Conservation (phyloP, 331 rosid species). For the Rhamnella rubrinervis region DNA sequence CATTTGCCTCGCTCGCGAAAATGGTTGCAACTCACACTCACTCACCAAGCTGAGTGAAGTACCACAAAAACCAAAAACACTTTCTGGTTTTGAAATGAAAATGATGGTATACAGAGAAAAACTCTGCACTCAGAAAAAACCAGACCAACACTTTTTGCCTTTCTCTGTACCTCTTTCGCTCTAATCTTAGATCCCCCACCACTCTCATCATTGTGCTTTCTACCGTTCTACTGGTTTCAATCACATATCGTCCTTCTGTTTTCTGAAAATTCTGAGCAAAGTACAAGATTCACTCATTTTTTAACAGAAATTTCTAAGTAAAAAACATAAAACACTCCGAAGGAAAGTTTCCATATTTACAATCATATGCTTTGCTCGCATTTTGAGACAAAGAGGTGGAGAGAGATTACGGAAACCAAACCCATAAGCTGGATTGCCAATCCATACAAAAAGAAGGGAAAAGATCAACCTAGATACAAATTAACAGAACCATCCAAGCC, state of each 20-base stretch:
- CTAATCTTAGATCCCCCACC: neutral
- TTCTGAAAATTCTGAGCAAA: neutral
- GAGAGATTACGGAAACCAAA: constrained; percentile 15
- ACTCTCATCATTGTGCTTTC: neutral
- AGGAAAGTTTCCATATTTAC: constrained; percentile 32
- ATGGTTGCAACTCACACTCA: neutral
- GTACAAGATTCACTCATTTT: neutral
- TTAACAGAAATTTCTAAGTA: neutral
- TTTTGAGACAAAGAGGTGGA: constrained; percentile 9
- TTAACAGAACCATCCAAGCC: neutral
- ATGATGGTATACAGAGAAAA: neutral
- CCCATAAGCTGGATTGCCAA: constrained; percentile 9
- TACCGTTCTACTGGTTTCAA: neutral
- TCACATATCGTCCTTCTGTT: neutral
- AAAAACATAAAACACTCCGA: constrained; percentile 1
- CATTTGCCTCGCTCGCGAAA: neutral
- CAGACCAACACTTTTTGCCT: constrained; percentile 30
- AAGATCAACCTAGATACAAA: constrained; percentile 12
- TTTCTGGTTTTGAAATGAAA: constrained; percentile 18
- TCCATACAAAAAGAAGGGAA: constrained; percentile 9
- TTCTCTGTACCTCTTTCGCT: neutral
- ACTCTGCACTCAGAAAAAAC: constrained; percentile 5
- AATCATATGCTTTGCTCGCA: constrained; percentile 15
- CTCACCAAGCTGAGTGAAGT: neutral
- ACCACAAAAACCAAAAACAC: neutral